These are phyloP conservation scores for Fusarium chaquense DNA, from an alignment of 2,329 filamentous ascomycete genomes.

Conservation along the genomic window DNA sequence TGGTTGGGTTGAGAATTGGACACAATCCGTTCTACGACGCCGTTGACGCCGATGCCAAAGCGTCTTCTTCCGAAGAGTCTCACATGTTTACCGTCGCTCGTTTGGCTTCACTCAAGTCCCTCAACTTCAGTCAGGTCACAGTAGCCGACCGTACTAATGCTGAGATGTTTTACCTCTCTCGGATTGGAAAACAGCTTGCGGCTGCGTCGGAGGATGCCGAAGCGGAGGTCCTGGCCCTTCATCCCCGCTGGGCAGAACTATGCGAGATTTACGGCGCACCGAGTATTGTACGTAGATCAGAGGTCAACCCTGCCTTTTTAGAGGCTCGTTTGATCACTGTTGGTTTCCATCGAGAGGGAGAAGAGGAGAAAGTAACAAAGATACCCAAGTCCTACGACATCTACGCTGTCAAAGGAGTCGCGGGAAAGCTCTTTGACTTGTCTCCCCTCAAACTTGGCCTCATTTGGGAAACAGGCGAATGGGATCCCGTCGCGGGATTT, in stretches of 20 bases:
- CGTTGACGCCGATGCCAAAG: constrained; percentile 55
- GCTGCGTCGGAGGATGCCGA: constrained; percentile 66
- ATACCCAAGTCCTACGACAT: constrained; percentile 84
- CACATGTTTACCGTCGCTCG: constrained; percentile 91
- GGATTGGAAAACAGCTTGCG: constrained; percentile 81
- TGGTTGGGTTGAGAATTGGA: constrained; percentile 81
- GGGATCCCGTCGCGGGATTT: constrained; percentile 79
- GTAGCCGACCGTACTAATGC: constrained; percentile 83
- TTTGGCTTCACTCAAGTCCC: constrained; percentile 71
- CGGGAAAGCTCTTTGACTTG: constrained; percentile 76
- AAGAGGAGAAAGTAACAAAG: constrained; percentile 53
- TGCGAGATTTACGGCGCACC: constrained; percentile 83
- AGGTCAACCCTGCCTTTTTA: constrained; percentile 81
- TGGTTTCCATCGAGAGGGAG: constrained; percentile 57
- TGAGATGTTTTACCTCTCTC: constrained; percentile 91
- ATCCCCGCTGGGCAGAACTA: constrained; percentile 79
- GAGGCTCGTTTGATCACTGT: constrained; percentile 81
- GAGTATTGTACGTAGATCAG: constrained; percentile 65
- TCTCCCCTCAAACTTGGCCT: constrained; percentile 74
- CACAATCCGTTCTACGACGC: constrained; percentile 85
- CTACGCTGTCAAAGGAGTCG: constrained; percentile 84
- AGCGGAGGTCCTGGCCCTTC: constrained; percentile 67
- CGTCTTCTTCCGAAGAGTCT: constrained; percentile 76
- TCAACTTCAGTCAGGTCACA: constrained; percentile 82
- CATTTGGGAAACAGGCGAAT: constrained; percentile 91